phyloP scores from a whole-genome alignment of 1,284 basidiomycete species.

The Papiliotrema nemorosa region DNA sequence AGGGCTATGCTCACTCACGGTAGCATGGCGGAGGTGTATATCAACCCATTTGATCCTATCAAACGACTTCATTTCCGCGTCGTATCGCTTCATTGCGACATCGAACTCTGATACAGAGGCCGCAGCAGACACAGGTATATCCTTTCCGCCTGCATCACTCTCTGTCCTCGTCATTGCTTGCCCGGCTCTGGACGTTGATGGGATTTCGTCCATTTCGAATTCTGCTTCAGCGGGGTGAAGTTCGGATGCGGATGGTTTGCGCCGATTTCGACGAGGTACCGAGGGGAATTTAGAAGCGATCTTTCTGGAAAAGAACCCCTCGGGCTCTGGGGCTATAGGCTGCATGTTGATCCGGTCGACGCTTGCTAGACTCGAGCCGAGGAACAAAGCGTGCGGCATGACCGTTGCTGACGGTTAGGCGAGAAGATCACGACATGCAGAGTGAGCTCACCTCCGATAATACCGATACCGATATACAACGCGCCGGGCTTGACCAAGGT shows the following conservation, averaged over 20 bases:
- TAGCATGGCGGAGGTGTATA: slow-evolving; percentile 73
- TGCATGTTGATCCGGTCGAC: slow-evolving; percentile 60
- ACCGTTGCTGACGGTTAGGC: slow-evolving; percentile 62
- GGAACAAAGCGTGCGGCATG: slow-evolving; percentile 84
- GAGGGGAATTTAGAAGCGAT: slow-evolving; percentile 8
- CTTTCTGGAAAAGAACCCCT: neutral
- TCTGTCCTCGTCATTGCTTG: neutral
- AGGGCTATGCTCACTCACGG: slow-evolving; percentile 47
- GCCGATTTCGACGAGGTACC: slow-evolving; percentile 7
- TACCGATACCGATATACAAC: slow-evolving; percentile 70
- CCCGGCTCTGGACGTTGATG: neutral
- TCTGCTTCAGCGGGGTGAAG: neutral
- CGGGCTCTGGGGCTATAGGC: slow-evolving; percentile 26
- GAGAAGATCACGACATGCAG: slow-evolving; percentile 3
- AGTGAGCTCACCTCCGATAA: slow-evolving; percentile 47
- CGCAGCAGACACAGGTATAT: neutral
- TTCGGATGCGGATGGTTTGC: neutral
- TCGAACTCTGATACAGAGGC: slow-evolving; percentile 16
- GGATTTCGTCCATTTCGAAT: slow-evolving; percentile 2
- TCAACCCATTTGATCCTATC: slow-evolving; percentile 65
- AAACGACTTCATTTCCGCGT: slow-evolving; percentile 58
- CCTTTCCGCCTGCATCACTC: neutral
- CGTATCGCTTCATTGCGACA: slow-evolving; percentile 47
- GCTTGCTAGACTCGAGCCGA: slow-evolving; percentile 80
- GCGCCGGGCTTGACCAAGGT: slow-evolving; percentile 50